Evolutionary conservation across 2,329 filamentous ascomycete genomes (phyloP), one percentile per base, ranked within the genome.

Genomic region (Pseudogymnoascus sp.): DNA sequence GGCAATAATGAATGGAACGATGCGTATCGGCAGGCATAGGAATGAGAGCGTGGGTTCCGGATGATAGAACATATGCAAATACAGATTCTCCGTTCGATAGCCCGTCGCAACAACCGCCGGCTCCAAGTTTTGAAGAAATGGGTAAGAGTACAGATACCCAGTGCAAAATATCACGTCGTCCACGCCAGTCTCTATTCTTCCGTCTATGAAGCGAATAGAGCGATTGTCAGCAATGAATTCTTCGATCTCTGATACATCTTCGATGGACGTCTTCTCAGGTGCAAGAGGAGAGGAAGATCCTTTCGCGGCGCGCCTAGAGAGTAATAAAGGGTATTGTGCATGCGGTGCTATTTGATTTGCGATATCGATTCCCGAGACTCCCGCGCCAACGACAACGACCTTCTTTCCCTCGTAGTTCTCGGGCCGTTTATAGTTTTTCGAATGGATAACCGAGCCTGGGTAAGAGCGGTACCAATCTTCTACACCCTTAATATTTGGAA

Each of bases 131-230:
- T 61, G 36, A 4, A 88, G 73, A 71, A 96, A 97, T 0, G 92
- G 92, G 65, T 89, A 90, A 4, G 88, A 87, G 76, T 90, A 96
- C 64, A 96, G 84, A 71, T 96, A 98, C 0, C 93, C 93, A 0
- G 93, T 97, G 74, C 90, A 93, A 75, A 93, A 97, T 28, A 98
- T 74, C 5, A 97, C 78, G 1, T 85, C 83, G 71, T 97, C 93
- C 64, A 98, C 76, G 36, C 86, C 78, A 2, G 77, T 77, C 71
- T 92, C 89, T 8, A 88, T 72, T 0, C 79, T 79, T 1, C 88
- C 89, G 70, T 91, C 81, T 43, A 81, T 79, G 67, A 96, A 90
- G 34, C 82, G 79, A 1, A 95, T 81, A 2, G 83, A 86, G 67
- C 85, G 81, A 62, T 82, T 77, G 3, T 81, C 75, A 0, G 79